A percentile compares a stretch with the other conserved stretches of the same genome.
These are phyloP conservation scores for Phyllosticta citriasiana DNA, from an alignment of 2,329 filamentous ascomycete species.

Conservation along the genomic window DNA sequence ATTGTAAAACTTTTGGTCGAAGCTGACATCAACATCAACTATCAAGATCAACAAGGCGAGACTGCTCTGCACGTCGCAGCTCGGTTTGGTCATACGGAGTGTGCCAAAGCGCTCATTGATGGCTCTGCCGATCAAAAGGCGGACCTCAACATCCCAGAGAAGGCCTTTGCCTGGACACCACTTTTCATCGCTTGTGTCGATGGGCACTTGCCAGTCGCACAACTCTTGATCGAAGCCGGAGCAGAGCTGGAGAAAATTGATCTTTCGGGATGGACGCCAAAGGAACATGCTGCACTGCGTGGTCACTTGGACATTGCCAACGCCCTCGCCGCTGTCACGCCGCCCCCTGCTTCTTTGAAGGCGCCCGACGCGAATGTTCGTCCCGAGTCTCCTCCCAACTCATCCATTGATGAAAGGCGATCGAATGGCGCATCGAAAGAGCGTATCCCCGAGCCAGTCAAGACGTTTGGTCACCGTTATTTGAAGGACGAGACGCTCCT, in stretches of 20 bases:
- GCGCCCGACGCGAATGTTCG: slow-evolving; percentile 15
- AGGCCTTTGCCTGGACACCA: slow-evolving; percentile 89
- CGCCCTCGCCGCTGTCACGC: slow-evolving; percentile 51
- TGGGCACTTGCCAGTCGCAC: slow-evolving; percentile 64
- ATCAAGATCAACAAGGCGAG: slow-evolving; percentile 81
- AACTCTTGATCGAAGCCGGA: slow-evolving; percentile 67
- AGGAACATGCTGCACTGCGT: slow-evolving; percentile 82
- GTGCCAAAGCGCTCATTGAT: slow-evolving; percentile 64
- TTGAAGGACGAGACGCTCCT: slow-evolving; percentile 82
- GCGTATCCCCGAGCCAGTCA: slow-evolving; percentile 65
- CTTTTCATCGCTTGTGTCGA: slow-evolving; percentile 88
- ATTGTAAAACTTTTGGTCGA: slow-evolving; percentile 85
- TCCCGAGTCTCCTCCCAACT: slow-evolving; percentile 38
- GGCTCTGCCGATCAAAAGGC: slow-evolving; percentile 62
- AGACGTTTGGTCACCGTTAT: slow-evolving; percentile 93
- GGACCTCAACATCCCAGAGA: slow-evolving; percentile 68
- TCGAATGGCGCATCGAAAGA: slow-evolving; percentile 31
- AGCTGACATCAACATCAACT: slow-evolving; percentile 87
- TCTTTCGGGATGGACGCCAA: slow-evolving; percentile 86
- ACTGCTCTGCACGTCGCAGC: slow-evolving; percentile 88
- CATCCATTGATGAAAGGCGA: slow-evolving; percentile 44
- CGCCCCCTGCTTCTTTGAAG: slow-evolving; percentile 22
- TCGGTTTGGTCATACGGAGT: slow-evolving; percentile 74
- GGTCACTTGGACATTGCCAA: slow-evolving; percentile 77
- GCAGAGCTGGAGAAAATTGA: slow-evolving; percentile 67